Base-by-base conservation (phyloP, 2,329 filamentous ascomycete species). In the Neopestalotiopsis sp. region DNA sequence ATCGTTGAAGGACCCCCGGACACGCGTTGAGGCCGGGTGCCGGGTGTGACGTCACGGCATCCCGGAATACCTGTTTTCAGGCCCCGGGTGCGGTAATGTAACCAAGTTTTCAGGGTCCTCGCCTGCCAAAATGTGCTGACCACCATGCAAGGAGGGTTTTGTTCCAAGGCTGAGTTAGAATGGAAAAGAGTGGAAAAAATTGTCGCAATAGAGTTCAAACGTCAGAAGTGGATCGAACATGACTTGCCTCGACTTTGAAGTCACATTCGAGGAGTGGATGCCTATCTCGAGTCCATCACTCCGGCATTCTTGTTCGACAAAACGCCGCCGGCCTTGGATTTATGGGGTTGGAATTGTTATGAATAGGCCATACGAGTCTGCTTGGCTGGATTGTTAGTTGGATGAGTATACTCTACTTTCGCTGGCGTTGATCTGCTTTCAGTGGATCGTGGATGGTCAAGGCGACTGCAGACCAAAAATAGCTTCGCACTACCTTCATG, bases 31-130 rank as follows among this genome's bases (percentile, higher is more conserved):
- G 34, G 34, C 34, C 34, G 34, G 40, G 10, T n/a, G 2, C 28
- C 40, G 30, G 28, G 45, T 65, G 68, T 70, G 68, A 70, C 68
- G 68, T 70, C 68, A 70, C 68, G 68, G 40, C 57, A 28, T 49
- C 28, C 57, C 42, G 68, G 59, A 58, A 61, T 67, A 61, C 68
- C 49, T 67, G 61, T 67, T 70, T 70, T 61, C 34, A 53, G 62
- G 68, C 20, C 30, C 57, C 45, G 40, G 30, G 30, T 56, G 65
- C 24, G 32, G 68, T 53, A 53, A 53, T 53, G 45, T n/a, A 53
- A 53, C 45, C 45, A 53, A 53, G 45, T 53, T 68, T 61, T 68
- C 61, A 66, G 38, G 59, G 59, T 30, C 61, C 38, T 24, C 24
- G 28, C 40, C 28, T 32, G 24, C 45, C 61, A 57, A 10, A 34